Percentiles rank a stretch among this genome's conserved stretches.
Evolutionary conservation across 1,284 basidiomycete species (phyloP).

Genomic region (Apiotrichum siamense): DNA sequence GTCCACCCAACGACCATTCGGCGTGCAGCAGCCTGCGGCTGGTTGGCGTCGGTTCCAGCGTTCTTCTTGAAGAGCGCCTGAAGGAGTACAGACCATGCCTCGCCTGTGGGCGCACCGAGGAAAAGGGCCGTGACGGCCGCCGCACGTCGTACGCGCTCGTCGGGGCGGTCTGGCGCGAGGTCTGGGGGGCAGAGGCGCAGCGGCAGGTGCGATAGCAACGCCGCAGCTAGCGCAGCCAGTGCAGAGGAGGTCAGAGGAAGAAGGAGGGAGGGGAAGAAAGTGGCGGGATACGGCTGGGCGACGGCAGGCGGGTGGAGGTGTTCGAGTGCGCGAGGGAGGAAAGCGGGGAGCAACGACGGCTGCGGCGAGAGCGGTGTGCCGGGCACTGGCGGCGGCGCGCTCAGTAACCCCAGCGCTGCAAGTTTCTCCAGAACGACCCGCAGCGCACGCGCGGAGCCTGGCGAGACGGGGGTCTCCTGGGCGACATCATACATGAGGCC

Average conservation of each 20-base stretch:
- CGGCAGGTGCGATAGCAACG: conserved; percentile 24
- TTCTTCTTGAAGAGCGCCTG: conserved; percentile 3
- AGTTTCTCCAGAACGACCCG: conserved; percentile 28
- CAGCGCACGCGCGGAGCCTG: background rate
- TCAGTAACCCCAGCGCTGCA: conserved; percentile 27
- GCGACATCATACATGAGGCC: conserved; percentile 48
- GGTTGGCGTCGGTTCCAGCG: background rate
- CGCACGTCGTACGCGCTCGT: conserved; percentile 22
- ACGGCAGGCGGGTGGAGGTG: conserved; percentile 48
- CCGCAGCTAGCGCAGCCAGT: conserved; percentile 22
- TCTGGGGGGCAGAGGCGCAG: background rate
- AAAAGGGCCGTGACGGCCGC: conserved; percentile 19
- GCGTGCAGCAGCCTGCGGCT: conserved; percentile 13
- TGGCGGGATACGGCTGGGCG: conserved; percentile 52
- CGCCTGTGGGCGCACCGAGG: conserved; percentile 27
- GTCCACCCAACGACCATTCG: conserved; percentile 37
- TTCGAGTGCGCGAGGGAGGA: conserved; percentile 40
- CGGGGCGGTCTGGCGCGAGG: conserved; percentile 16
- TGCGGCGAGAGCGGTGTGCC: conserved; percentile 1
- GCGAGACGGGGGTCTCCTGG: conserved; percentile 45
- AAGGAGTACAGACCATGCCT: conserved; percentile 32
- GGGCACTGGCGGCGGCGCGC: too few relatives aligned
- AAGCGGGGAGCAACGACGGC: conserved; percentile 28
- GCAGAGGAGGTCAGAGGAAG: conserved; percentile 53
- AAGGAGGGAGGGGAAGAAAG: conserved; percentile 60